Evolutionary conservation across 2,329 filamentous ascomycete genomes (phyloP).

Genomic region (Nigrospora osmanthi): DNA sequence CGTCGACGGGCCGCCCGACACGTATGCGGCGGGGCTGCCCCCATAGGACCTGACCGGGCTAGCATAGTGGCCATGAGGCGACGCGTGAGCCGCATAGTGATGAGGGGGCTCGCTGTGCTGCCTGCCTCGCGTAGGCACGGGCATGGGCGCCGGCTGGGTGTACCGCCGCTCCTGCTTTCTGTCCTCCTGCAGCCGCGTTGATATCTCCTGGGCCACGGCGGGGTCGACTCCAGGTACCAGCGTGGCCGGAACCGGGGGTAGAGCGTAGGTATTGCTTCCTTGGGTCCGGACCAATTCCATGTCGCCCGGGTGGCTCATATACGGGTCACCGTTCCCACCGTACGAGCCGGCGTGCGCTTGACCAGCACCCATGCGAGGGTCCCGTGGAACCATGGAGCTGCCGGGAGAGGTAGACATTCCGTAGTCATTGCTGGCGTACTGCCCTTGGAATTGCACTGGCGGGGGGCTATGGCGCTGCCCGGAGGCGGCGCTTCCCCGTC

Average conservation of each 20-base stretch:
- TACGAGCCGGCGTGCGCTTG: constrained; percentile 8
- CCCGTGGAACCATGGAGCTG: background rate
- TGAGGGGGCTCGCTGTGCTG: constrained; percentile 23
- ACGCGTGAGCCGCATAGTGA: constrained; percentile 14
- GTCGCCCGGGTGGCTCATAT: constrained; percentile 25
- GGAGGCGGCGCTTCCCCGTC: constrained; percentile 23
- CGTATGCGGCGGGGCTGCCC: constrained; percentile 31
- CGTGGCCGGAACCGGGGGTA: constrained; percentile 45
- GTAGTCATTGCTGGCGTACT: constrained; percentile 1
- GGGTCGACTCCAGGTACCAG: constrained; percentile 56
- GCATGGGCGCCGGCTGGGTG: constrained; percentile 26
- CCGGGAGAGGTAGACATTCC: constrained; percentile 1
- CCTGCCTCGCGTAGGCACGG: constrained; percentile 32
- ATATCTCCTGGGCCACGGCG: constrained; percentile 45
- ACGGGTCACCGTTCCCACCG: constrained; percentile 11
- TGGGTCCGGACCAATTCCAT: constrained; percentile 24
- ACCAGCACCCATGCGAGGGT: background rate
- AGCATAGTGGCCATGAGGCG: constrained; percentile 3
- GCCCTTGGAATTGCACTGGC: constrained; percentile 13
- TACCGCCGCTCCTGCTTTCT: constrained; percentile 39
- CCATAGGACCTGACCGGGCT: no score
- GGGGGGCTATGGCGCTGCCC: constrained; percentile 20
- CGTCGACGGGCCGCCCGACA: constrained; percentile 21
- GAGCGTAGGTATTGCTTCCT: constrained; percentile 26
- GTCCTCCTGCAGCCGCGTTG: constrained; percentile 49